A percentile compares a stretch with the other conserved stretches of the same genome.
phyloP scores from a whole-genome alignment of 352 stramenopile species.

The Lagenidium sp. region DNA sequence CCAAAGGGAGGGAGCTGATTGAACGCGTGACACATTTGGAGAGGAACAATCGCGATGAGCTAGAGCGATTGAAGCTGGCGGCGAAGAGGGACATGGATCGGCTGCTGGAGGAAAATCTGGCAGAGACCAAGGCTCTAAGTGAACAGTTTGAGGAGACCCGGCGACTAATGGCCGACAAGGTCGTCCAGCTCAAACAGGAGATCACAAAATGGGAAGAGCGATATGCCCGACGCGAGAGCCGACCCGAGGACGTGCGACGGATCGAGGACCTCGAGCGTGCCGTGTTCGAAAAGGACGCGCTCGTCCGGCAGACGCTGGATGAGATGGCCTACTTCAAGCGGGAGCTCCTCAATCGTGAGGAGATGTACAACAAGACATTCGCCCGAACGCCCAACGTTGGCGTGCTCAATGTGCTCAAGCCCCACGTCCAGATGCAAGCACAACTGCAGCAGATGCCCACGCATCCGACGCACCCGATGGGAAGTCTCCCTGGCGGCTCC shows the following conservation, averaged over 20 bases:
- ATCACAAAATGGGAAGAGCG: conserved; percentile 47
- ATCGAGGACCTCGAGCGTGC: conserved; percentile 64
- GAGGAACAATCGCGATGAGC: conserved; percentile 24
- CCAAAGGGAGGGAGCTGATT: conserved; percentile 21
- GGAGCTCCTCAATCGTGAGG: conserved; percentile 89
- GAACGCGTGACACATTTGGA: conserved; percentile 26
- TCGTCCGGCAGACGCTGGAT: conserved; percentile 60
- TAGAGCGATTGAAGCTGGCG: conserved; percentile 44
- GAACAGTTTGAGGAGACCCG: conserved; percentile 65
- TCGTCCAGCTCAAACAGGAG: conserved; percentile 24
- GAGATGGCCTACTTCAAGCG: conserved; percentile 92
- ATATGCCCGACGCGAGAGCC: conserved; percentile 52
- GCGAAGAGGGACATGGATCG: conserved; percentile 61
- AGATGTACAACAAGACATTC: conserved; percentile 94
- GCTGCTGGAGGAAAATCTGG: conserved; percentile 54
- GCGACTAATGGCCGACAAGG: conserved; percentile 41
- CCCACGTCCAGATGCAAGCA: conserved; percentile 45
- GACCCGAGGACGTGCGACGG: conserved; percentile 66
- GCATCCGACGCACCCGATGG: no score
- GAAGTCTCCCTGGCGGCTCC: no score
- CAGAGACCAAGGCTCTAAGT: conserved; percentile 52
- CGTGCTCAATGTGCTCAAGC: conserved; percentile 83
- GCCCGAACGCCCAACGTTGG: conserved; percentile 77
- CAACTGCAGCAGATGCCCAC: conserved; percentile 24
- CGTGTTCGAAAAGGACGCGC: conserved; percentile 57